These are phyloP conservation scores for Clarkia xantiana DNA, from an alignment of 345 rosid species.

Conservation along the genomic window DNA sequence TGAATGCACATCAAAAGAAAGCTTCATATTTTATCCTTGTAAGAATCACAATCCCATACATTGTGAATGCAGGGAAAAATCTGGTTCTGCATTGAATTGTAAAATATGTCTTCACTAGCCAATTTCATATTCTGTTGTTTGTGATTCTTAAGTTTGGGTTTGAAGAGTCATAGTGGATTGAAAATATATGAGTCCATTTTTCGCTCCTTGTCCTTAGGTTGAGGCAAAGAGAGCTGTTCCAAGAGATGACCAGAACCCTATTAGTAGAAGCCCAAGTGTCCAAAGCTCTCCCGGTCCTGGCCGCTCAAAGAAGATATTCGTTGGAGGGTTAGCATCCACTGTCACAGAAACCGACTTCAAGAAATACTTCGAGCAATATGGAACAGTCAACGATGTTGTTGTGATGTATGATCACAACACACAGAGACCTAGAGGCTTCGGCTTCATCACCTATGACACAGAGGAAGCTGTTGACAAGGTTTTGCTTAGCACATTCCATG, in stretches of 20 bases:
- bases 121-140: not conserved
- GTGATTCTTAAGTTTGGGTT: not conserved
- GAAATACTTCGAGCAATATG: constrained; percentile 60
- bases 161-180: not conserved
- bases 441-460: constrained; percentile 59
- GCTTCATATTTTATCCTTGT: constrained; percentile 9
- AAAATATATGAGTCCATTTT: constrained; percentile 9
- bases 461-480: constrained; percentile 63
- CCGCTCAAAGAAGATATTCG: constrained; percentile 68
- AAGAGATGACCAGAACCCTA: constrained; percentile 55
- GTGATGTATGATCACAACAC: constrained; percentile 66
- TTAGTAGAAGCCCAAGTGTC: constrained; percentile 37
- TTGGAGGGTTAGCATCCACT: constrained; percentile 63
- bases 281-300: constrained; percentile 62
- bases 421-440: constrained; percentile 75
- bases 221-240: constrained; percentile 83
- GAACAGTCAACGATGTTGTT: constrained; percentile 62
- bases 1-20: not conserved
- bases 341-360: constrained; percentile 54
- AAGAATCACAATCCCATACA: constrained; percentile 13
- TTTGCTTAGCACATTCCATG: constrained; percentile 44
- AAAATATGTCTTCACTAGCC: constrained; percentile 4
- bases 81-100: constrained; percentile 17
- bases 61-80: constrained; percentile 23
- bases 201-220: constrained; percentile 30